Evolutionary conservation across 345 rosid genomes (phyloP), one percentile per base, ranked within the genome.

Genomic region (Populus tremula): DNA sequence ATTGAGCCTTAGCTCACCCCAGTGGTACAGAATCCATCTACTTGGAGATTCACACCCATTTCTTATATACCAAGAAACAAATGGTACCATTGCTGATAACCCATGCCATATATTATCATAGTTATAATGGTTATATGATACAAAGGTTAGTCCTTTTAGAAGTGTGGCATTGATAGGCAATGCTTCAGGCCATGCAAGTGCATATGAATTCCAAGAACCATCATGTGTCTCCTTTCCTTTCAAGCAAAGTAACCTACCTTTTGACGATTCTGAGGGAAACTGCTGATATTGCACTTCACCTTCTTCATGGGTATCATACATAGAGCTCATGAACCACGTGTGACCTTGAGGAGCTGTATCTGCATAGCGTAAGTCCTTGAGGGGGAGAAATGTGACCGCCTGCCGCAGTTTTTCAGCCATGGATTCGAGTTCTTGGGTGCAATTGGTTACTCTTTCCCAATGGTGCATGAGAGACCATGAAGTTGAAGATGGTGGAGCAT

Each of bases 321-420:
- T 75, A 36, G 97, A 91, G 83, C 94, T 92, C 91, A 90, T 92
- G 80, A 92, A 92, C 97, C 94, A 92, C 0, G 92, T 90, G 79
- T 90, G 92, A 63, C 91, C 97, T 13, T 81, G 62, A 0, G 82
- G 88, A 31, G 91, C 81, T 65, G 78, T 84, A 43, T 80, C 76
- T 14, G 90, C 50, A 65, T 82, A 92, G 64, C 91, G 89, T 4
- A 86, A 64, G 80, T 92, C 91, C 71, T 90, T 90, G n/a, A 92
- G 89, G 0, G 91, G 92, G 73, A 92, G 89, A 70, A 88, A 92
- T 41, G 86, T 89, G 76, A 87, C 87, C 0, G 94, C 78, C 8
- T 80, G 79, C n/a, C 82, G 87, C 45, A 92, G 90, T 79, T 76
- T 88, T 68, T 87, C 78, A 27, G 78, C 21, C 75, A 71, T 53